Conservation (phyloP, 805 yeast species). For the Wickerhamomyces silvicola region DNA sequence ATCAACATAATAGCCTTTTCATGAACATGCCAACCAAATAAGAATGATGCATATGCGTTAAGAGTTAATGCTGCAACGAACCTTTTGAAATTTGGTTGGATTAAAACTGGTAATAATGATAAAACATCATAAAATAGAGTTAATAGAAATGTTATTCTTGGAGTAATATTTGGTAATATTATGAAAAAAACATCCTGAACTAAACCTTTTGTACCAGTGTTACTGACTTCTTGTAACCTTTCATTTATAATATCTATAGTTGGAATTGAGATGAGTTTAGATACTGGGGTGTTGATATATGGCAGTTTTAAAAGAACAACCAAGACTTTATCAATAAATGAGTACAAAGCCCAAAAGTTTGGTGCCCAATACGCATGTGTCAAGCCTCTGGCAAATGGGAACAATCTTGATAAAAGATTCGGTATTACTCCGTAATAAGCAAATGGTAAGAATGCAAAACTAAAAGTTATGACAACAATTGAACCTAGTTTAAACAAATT, state of each 20-base stretch:
- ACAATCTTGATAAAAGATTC: conserved; percentile 61
- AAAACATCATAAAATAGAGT: conserved; percentile 81
- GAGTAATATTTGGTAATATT: conserved; percentile 74
- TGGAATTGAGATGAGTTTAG: conserved; percentile 28
- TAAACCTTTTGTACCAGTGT: conserved; percentile 70
- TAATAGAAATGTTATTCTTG: conserved; percentile 66
- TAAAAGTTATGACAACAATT: conserved; percentile 55
- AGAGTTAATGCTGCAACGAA: conserved; percentile 81
- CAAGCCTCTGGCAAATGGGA: conserved; percentile 91
- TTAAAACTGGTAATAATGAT: conserved; percentile 63
- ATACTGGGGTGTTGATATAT: conserved; percentile 35
- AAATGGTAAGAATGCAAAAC: conserved; percentile 76
- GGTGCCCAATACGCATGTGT: conserved; percentile 99
- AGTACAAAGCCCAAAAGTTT: conserved; percentile 91
- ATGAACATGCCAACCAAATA: conserved; percentile 99
- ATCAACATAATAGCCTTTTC: conserved; percentile 93
- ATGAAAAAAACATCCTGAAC: conserved; percentile 87
- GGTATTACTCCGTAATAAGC: conserved; percentile 49
- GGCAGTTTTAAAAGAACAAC: conserved; percentile 34
- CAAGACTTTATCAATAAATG: conserved; percentile 69
- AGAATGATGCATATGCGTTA: conserved; percentile 85
- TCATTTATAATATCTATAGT: conserved; percentile 24
- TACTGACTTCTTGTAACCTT: conserved; percentile 26
- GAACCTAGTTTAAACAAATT: conserved; percentile 56
- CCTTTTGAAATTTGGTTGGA: conserved; percentile 68